Evolutionary conservation across 73 alveolate genomes (phyloP).

Genomic region (Paramecium sexaurelia): DNA sequence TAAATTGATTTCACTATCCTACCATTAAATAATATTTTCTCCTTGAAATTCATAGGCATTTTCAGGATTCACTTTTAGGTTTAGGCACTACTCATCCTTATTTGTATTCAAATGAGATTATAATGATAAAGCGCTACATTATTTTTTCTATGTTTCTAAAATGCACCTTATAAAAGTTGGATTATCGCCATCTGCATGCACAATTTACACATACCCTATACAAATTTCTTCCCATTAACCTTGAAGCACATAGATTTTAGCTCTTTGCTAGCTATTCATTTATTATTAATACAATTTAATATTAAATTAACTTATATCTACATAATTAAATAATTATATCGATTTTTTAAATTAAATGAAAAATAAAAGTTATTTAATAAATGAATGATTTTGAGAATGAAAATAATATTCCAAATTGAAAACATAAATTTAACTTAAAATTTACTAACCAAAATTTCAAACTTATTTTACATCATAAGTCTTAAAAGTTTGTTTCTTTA

Average conservation of each 20-base stretch:
- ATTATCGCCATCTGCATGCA: not conserved
- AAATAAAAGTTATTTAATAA: too few species aligned
- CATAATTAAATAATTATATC: not conserved
- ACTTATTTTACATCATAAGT: too few species aligned
- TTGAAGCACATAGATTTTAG: not conserved
- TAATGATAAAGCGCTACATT: not conserved
- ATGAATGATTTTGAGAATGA: too few species aligned
- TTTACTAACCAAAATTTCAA: too few species aligned
- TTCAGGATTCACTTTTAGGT: not conserved
- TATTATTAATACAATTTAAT: not conserved
- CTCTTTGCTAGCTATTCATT: slow-evolving; percentile 19
- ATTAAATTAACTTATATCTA: not conserved
- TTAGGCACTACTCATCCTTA: slow-evolving; percentile 32
- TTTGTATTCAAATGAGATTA: slow-evolving; percentile 25
- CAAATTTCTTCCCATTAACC: slow-evolving; percentile 11
- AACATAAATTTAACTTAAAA: too few species aligned
- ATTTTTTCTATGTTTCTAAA: not conserved
- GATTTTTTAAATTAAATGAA: too few species aligned
- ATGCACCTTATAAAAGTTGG: not conserved
- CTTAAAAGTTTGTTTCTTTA: too few species aligned
- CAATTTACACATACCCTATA: slow-evolving; percentile 3
- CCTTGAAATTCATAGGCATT: not conserved
- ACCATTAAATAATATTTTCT: not conserved
- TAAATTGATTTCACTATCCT: not conserved
- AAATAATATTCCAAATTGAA: too few species aligned